Percentiles rank a stretch among this genome's conserved stretches.
These are phyloP conservation scores for Botrytis paeoniae DNA, from an alignment of 2,329 filamentous ascomycete species.

Conservation along the genomic window DNA sequence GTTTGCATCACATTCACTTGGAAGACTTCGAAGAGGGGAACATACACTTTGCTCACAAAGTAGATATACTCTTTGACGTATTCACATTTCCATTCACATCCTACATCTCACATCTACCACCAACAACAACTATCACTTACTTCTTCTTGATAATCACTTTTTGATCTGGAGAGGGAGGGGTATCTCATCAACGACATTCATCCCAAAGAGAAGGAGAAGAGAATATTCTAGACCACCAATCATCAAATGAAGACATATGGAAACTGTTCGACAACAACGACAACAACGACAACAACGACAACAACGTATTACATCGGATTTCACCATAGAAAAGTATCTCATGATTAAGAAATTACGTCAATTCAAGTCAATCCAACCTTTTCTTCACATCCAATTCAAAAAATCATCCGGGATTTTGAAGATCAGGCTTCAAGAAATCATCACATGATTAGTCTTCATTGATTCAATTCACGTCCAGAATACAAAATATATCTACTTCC, in stretches of 20 bases:
- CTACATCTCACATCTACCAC: not conserved
- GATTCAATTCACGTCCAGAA: not conserved
- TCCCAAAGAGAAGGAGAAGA: not conserved
- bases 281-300: not conserved
- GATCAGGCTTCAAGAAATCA: not conserved
- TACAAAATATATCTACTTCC: not conserved
- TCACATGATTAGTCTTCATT: not conserved
- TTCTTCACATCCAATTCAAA: not conserved
- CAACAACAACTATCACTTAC: not conserved
- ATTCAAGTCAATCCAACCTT: not conserved
- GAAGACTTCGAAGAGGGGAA: not conserved
- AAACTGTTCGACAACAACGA: not conserved
- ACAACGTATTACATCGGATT: not conserved
- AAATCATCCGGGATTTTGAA: not conserved
- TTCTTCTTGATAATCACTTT: not conserved
- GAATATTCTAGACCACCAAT: not conserved
- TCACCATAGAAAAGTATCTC: not conserved
- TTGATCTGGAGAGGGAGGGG: not conserved
- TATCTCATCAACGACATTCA: not conserved
- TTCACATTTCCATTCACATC: not conserved
- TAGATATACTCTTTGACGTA: not conserved
- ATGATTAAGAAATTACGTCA: not conserved
- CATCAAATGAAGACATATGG: not conserved
- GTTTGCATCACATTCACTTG: not conserved
- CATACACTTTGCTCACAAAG: not conserved